These are phyloP conservation scores for Exophiala sp. DNA, from an alignment of 2,329 filamentous ascomycete species.

Conservation along the genomic window DNA sequence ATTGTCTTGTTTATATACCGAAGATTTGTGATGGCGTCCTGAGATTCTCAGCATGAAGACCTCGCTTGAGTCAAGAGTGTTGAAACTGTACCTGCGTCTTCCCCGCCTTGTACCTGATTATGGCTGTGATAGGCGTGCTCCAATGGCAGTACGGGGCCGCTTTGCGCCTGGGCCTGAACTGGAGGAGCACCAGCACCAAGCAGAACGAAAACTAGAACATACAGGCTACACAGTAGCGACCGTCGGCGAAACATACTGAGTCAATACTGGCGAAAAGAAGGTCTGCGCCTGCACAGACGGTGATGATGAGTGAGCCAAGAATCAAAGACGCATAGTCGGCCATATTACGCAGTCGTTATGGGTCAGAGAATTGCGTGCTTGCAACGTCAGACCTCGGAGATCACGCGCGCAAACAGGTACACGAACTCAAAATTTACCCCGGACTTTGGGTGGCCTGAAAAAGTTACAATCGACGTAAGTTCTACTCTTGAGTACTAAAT, in stretches of 20 bases:
- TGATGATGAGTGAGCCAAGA: not conserved
- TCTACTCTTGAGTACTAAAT: not conserved
- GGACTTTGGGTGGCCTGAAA: not conserved
- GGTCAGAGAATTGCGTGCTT: not conserved
- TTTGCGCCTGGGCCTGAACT: not conserved
- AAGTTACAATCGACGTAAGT: not conserved
- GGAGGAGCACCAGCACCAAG: not conserved
- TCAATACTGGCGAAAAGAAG: not conserved
- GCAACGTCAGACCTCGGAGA: too few species aligned
- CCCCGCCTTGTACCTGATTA: constrained; percentile 1
- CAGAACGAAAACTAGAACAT: not conserved
- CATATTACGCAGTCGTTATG: not conserved
- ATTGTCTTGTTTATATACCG: not conserved
- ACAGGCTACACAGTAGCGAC: not conserved
- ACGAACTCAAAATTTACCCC: not conserved
- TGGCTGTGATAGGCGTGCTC: not conserved
- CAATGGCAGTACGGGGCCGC: not conserved
- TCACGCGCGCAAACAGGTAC: too few species aligned
- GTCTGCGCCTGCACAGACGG: constrained; percentile 18
- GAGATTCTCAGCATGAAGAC: not conserved
- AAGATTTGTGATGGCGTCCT: constrained; percentile 8
- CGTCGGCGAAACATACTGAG: constrained; percentile 9
- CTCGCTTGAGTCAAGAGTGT: not conserved
- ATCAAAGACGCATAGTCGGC: not conserved
- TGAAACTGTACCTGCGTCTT: constrained; percentile 14